These are phyloP conservation scores for Populus nigra DNA, from an alignment of 345 rosid genomes.

Conservation along the genomic window DNA sequence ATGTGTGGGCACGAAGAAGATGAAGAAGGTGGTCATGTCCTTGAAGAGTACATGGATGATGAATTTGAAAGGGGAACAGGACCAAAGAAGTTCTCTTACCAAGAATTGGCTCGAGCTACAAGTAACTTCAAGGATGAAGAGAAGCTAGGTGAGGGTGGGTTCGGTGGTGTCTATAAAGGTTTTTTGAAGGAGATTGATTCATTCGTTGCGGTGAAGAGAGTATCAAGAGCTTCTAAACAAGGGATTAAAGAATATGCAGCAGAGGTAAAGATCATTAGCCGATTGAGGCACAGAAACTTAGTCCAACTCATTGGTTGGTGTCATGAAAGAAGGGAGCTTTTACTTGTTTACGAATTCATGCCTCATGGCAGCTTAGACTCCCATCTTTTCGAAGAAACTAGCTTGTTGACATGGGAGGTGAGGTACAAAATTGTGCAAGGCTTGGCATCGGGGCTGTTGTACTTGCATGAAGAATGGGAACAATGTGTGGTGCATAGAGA, in stretches of 20 bases:
- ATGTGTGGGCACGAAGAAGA: neutral
- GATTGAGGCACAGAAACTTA: constrained; percentile 35
- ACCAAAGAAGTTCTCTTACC: constrained; percentile 25
- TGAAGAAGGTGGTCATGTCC: neutral
- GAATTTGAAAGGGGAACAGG: constrained; percentile 22
- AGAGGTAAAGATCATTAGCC: constrained; percentile 36
- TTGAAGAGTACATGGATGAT: constrained; percentile 7
- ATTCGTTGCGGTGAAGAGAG: constrained; percentile 26
- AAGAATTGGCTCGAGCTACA: constrained; percentile 28
- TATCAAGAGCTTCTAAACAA: constrained; percentile 12
- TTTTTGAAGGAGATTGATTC: constrained; percentile 7
- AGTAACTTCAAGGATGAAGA: constrained; percentile 21
- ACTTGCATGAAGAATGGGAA: constrained; percentile 38
- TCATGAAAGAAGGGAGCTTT: constrained; percentile 25
- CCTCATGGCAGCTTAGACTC: constrained; percentile 35
- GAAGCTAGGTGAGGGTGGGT: constrained; percentile 38
- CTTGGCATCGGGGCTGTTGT: constrained; percentile 26
- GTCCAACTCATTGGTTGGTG: constrained; percentile 44
- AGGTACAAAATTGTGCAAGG: constrained; percentile 27
- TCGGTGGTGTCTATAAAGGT: constrained; percentile 31
- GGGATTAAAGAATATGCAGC: constrained; percentile 26
- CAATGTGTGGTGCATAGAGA: constrained; percentile 36
- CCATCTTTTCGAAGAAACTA: constrained; percentile 18
- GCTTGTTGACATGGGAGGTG: constrained; percentile 16
- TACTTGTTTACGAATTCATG: constrained; percentile 38